Conservation (phyloP, 1,284 basidiomycete genomes). For the Coniophora puteana region DNA sequence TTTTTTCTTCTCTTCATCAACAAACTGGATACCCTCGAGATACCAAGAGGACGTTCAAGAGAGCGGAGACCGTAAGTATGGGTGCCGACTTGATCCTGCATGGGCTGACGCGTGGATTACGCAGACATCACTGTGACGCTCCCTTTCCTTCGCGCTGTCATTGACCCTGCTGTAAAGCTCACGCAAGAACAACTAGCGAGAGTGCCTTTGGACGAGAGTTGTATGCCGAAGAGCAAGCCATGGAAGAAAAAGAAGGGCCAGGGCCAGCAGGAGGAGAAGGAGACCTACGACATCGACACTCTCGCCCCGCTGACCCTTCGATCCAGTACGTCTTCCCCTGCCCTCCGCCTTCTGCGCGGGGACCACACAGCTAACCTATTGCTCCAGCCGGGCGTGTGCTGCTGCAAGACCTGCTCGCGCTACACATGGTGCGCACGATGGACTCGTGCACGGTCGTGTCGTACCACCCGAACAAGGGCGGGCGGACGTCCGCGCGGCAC, state of each 20-base stretch:
- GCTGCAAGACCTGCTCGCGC: constrained; percentile 32
- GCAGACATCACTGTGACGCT: constrained; percentile 47
- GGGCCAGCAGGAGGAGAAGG: no score
- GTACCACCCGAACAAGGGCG: constrained; percentile 32
- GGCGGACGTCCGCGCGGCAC: constrained; percentile 29
- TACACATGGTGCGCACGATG: constrained; percentile 36
- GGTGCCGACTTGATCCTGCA: constrained; percentile 9
- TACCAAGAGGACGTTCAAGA: constrained; percentile 41
- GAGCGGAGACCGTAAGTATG: constrained; percentile 43
- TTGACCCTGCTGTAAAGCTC: constrained; percentile 15
- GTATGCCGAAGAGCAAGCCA: no score
- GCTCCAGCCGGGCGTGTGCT: constrained; percentile 21
- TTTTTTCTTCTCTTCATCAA: constrained; percentile 54
- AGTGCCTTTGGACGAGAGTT: no score
- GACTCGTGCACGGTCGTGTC: constrained; percentile 36
- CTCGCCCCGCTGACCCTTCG: constrained; percentile 43
- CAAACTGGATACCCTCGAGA: constrained; percentile 52
- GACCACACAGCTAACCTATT: neutral
- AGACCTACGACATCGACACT: constrained; percentile 52
- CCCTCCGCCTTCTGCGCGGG: neutral
- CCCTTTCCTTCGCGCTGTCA: constrained; percentile 39
- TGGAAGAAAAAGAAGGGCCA: no score
- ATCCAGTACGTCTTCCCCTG: neutral
- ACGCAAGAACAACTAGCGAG: constrained; percentile 10
- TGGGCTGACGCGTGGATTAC: neutral